Percentiles rank a stretch among this genome's conserved stretches.
Evolutionary conservation across 345 rosid species (phyloP).

Genomic region (Salix dunnii): DNA sequence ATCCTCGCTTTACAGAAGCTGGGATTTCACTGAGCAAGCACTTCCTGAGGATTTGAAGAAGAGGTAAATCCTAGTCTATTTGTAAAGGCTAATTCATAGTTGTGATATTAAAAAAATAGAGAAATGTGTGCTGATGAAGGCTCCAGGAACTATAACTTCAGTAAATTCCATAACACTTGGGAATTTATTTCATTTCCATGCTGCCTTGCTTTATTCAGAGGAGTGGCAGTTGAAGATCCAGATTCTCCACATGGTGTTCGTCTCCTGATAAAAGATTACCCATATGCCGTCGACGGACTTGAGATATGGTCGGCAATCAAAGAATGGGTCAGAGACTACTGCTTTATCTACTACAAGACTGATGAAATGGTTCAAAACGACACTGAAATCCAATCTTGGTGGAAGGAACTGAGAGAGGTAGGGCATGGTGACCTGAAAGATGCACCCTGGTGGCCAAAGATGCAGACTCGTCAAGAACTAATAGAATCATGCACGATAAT

Average conservation of each 20-base stretch:
- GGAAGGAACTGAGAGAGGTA: constrained; percentile 36
- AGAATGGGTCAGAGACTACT: constrained; percentile 41
- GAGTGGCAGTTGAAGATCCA: constrained; percentile 38
- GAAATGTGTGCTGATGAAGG: neutral
- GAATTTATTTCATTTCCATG: neutral
- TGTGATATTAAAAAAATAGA: neutral
- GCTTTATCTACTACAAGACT: constrained; percentile 34
- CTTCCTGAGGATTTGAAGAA: constrained; percentile 43
- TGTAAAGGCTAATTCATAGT: neutral
- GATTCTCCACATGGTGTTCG: constrained; percentile 31
- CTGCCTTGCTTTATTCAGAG: constrained; percentile 22
- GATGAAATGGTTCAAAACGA: constrained; percentile 32
- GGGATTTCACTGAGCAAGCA: constrained; percentile 42
- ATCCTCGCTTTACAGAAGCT: constrained; percentile 34
- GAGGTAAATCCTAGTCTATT: constrained; percentile 24
- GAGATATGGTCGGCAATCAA: constrained; percentile 45
- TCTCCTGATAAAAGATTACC: constrained; percentile 35
- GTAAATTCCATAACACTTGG: too few species aligned
- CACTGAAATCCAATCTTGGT: constrained; percentile 42
- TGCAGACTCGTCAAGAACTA: constrained; percentile 33
- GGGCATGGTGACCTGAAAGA: constrained; percentile 45
- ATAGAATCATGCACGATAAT: constrained; percentile 36
- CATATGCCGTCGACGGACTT: constrained; percentile 50
- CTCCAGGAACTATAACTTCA: neutral
- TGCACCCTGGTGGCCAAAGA: constrained; percentile 45